phyloP scores from a whole-genome alignment of 202 grass and related monocot species.

The Saccharum hybrid region DNA sequence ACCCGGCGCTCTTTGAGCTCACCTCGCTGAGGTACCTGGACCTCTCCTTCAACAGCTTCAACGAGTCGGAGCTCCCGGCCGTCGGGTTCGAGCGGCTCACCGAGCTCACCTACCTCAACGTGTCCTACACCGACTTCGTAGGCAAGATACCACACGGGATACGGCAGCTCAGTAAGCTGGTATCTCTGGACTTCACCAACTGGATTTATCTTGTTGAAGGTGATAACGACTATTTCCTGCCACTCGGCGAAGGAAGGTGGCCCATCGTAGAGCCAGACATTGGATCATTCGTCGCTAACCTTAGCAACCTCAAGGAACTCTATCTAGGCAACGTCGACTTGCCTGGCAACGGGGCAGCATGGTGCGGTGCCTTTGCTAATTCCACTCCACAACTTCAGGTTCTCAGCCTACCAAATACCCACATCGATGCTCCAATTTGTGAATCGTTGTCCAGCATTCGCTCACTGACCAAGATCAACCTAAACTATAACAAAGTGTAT shows the following conservation, averaged over 20 bases:
- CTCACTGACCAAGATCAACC: constrained; percentile 41
- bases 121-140: constrained; percentile 43
- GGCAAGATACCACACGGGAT: constrained; percentile 46
- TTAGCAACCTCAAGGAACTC: constrained; percentile 54
- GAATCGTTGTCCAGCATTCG: constrained; percentile 42
- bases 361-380: constrained; percentile 52
- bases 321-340: constrained; percentile 49
- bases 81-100: constrained; percentile 51
- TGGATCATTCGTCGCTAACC: constrained; percentile 43
- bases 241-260: neutral
- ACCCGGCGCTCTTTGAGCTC: constrained; percentile 48
- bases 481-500: constrained; percentile 33
- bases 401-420: constrained; percentile 41
- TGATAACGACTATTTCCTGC: neutral
- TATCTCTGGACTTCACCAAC: neutral
- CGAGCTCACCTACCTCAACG: constrained; percentile 51
- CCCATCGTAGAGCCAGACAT: neutral
- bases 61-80: constrained; percentile 10
- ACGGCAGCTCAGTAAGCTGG: constrained; percentile 51
- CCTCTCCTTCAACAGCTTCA: constrained; percentile 50
- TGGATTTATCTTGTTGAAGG: neutral
- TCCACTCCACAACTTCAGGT: constrained; percentile 45
- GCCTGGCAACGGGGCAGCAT: constrained; percentile 46
- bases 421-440: constrained; percentile 40
- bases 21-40: constrained; percentile 45